These are phyloP conservation scores for Astrephomene gubernaculifera DNA, from an alignment of 139 green algal genomes.

Conservation along the genomic window DNA sequence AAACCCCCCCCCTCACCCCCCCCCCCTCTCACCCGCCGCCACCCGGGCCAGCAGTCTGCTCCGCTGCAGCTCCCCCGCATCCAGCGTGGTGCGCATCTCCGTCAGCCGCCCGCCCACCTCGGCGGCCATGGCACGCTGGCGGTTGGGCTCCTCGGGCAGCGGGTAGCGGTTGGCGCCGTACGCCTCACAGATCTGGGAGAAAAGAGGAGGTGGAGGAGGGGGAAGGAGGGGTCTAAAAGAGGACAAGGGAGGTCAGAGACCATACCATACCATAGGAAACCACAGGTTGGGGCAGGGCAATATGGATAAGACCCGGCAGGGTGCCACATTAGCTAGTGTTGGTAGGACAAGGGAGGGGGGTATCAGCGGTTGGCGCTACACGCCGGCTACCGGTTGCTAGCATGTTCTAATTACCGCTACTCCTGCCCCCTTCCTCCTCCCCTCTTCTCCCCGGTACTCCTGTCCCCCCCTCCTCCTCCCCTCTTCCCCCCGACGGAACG, in stretches of 20 bases:
- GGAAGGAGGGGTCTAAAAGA: too few species aligned
- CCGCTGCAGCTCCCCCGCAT: slow-evolving; percentile 83
- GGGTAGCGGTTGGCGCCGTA: slow-evolving; percentile 97
- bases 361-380: too few species aligned
- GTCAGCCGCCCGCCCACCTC: slow-evolving; percentile 84
- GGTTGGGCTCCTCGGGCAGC: slow-evolving; percentile 92
- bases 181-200: slow-evolving; percentile 92
- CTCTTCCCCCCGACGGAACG: too few species aligned
- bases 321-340: too few species aligned
- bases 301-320: too few species aligned
- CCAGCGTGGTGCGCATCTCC: slow-evolving; percentile 94
- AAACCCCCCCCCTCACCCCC: neutral
- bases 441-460: neutral
- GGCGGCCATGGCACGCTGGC: slow-evolving; percentile 90
- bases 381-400: neutral
- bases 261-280: too few species aligned
- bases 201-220: neutral
- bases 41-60: slow-evolving; percentile 79
- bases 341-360: too few species aligned
- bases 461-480: neutral
- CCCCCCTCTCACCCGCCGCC: slow-evolving; percentile 49
- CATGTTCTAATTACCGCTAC: neutral
- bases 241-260: too few species aligned
- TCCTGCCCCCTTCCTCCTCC: neutral
- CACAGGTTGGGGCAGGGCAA: too few species aligned